These are phyloP conservation scores for Mucor piriformis DNA, from an alignment of 371 early-diverging fungal genomes.

Conservation along the genomic window DNA sequence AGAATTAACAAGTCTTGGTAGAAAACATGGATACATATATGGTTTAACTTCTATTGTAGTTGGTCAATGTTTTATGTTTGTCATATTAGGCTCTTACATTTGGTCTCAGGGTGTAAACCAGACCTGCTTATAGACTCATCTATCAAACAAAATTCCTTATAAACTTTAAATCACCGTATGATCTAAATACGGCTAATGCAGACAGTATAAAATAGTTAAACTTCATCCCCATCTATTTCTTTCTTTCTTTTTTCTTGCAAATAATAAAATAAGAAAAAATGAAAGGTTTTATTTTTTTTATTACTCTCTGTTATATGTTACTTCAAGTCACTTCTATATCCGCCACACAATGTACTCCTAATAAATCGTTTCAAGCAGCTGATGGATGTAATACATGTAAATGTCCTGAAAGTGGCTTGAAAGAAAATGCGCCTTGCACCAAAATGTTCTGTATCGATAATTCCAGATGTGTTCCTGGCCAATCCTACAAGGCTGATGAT, in stretches of 20 bases:
- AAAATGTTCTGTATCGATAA: not conserved
- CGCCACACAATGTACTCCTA: not conserved
- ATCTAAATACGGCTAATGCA: not conserved
- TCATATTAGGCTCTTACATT: slow-evolving; percentile 54
- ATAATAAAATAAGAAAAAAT: not conserved
- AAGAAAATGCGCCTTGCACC: not conserved
- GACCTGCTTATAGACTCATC: not conserved
- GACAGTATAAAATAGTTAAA: not conserved
- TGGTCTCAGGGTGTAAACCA: slow-evolving; percentile 51
- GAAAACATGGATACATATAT: slow-evolving; percentile 48
- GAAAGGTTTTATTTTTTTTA: not conserved
- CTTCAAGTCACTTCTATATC: not conserved
- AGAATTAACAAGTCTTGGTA: slow-evolving; percentile 47
- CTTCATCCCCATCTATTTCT: not conserved
- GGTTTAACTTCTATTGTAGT: slow-evolving; percentile 47
- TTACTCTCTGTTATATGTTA: not conserved
- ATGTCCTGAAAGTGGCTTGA: not conserved
- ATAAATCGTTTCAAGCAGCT: not conserved
- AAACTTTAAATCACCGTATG: too few species aligned
- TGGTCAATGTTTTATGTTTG: slow-evolving; percentile 54
- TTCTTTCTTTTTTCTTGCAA: not conserved
- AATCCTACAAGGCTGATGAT: not conserved
- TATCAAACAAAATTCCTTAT: not conserved
- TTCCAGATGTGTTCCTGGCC: not conserved
- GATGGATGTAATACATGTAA: slow-evolving; percentile 2